Evolutionary conservation across 805 yeast species (phyloP), one percentile per base, ranked within the genome.

Genomic region (Wickerhamiella slavikovae): DNA sequence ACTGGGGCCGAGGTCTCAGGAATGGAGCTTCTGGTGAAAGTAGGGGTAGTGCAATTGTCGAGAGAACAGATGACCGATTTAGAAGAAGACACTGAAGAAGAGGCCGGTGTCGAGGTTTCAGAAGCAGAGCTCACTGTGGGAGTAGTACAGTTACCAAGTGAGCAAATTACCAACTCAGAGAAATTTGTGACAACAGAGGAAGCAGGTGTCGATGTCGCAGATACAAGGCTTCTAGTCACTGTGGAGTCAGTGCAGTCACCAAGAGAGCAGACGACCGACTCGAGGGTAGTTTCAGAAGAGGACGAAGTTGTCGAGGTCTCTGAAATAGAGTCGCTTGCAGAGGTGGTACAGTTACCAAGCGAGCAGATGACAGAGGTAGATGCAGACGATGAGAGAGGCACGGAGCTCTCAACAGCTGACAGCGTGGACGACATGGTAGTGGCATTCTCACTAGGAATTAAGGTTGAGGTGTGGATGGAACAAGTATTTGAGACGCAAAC

Each of bases 351-450:
- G 22, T 11, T 19, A 11, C 8, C 22, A 8, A 11, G 8, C 11
- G 11, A 19, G 22, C 22, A 11, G 22, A 19, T 8, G 10, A 11
- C 11, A 11, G 10, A 8, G 22, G 22, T 8, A 8, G 22, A 8
- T 11, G 22, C 22, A 19, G 22, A 19, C 22, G n/a, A n/a, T n/a
- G n/a, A n/a, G n/a, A n/a, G n/a, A n/a, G n/a, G n/a, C n/a, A n/a
- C n/a, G n/a, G n/a, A n/a, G n/a, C n/a, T n/a, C n/a, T n/a, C n/a
- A n/a, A n/a, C n/a, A n/a, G n/a, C n/a, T 13, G 42, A 36, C 13
- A 43, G 40, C 17, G 44, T 31, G 23, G 30, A 30, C 29, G 36
- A 30, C 22, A 17, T 22, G 24, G 31, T 28, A 14, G 24, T 22
- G 30, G 7, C 7, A 11, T 14, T 22, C 12, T 22, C 24, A 19